Base-by-base conservation (phyloP, 495 filamentous ascomycete species). In the Annulohypoxylon bovei region DNA sequence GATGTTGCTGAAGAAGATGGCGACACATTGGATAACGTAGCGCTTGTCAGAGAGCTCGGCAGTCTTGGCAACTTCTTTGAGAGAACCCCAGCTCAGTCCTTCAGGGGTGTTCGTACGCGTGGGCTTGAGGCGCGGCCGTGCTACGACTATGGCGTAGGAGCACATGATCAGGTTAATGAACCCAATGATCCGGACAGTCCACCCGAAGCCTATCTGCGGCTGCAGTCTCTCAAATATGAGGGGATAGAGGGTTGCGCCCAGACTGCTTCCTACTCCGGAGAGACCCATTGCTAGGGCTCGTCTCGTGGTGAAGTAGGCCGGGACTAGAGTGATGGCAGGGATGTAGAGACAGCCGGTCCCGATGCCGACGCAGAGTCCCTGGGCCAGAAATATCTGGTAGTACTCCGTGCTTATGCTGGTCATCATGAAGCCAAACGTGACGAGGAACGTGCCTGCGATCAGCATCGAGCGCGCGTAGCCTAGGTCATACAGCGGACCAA, bases 391-490 rank as follows among this genome's bases (percentile, higher is more conserved):
- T 20, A 53, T 20, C 23, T 53, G 49, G 18, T 53, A 53, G 28
- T 53, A 53, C 23, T 53, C 28, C n/a, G 25, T 33, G n/a, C 49
- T 53, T n/a, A 53, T 53, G 28, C 49, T 53, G 33, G 49, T 53
- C 49, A 53, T 53, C 49, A 53, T 53, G 28, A 53, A 53, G 49
- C 49, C 49, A 7, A 53, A 53, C 1, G 49, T 18, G 14, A 53
- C 49, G 28, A 53, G 28, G 28, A 53, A 32, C 16, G 49, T 53
- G n/a, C 49, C 49, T 1, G 49, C 27, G 28, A 20, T 14, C 28
- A 53, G 9, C 49, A 53, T 53, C 27, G 49, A 53, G 14, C 49
- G 49, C 49, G 49, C 49, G n/a, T 53, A 53, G 49, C 49, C 49
- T 23, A 53, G 9, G n/a, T 53, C 49, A 9, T 53, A 53, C n/a